A percentile compares a stretch with the other conserved stretches of the same genome.
These are phyloP conservation scores for Hyphodiscus hymeniophilus DNA, from an alignment of 495 filamentous ascomycete species.

Conservation along the genomic window DNA sequence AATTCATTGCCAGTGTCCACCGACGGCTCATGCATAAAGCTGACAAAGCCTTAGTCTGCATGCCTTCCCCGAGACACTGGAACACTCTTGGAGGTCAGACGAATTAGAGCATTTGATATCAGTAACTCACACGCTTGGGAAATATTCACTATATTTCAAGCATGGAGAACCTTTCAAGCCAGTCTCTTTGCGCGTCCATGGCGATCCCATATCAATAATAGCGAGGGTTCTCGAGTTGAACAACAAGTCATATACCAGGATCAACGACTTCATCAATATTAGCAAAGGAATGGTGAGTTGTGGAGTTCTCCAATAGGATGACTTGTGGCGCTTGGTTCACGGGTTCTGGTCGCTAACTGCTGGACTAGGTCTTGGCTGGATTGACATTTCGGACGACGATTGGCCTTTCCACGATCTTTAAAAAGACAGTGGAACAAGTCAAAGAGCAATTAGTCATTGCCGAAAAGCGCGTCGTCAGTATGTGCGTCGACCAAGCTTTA, in stretches of 20 bases:
- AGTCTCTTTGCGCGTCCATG: slow-evolving; percentile 77
- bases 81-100: slow-evolving; percentile 43
- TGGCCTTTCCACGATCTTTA: slow-evolving; percentile 2
- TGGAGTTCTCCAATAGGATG: too few relatives aligned
- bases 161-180: slow-evolving; percentile 90
- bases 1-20: too few relatives aligned
- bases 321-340: too few relatives aligned
- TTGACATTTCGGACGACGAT: slow-evolving; percentile 31
- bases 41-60: too few relatives aligned
- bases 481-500: slow-evolving; percentile 84
- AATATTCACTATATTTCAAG: slow-evolving; percentile 81
- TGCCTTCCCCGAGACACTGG: slow-evolving; percentile 58
- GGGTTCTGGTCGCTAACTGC: too few relatives aligned
- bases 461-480: slow-evolving; percentile 68
- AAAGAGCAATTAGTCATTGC: slow-evolving; percentile 26
- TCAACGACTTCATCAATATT: slow-evolving; percentile 77
- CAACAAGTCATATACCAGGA: slow-evolving; percentile 72
- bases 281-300: slow-evolving; percentile 60
- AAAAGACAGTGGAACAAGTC: slow-evolving; percentile 21
- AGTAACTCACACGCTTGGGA: slow-evolving; percentile 80
- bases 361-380: slow-evolving; percentile 40
- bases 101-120: slow-evolving; percentile 62
- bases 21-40: too few relatives aligned
- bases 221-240: slow-evolving; percentile 87
- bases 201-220: slow-evolving; percentile 77